These are phyloP conservation scores for Aspergillus spinulosporus DNA, from an alignment of 2,329 filamentous ascomycete genomes.

Conservation along the genomic window DNA sequence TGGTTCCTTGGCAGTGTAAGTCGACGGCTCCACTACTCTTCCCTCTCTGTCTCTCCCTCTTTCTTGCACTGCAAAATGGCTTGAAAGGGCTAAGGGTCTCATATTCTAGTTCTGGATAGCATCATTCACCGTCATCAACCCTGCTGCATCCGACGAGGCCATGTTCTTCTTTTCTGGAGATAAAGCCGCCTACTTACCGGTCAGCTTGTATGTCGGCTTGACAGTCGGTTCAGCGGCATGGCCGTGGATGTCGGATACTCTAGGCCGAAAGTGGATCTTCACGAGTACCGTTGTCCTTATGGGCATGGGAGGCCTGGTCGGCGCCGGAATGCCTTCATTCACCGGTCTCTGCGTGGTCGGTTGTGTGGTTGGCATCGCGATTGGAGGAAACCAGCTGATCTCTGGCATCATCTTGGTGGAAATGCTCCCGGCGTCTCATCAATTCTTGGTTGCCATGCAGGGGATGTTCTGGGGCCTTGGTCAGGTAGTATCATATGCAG, in stretches of 20 bases:
- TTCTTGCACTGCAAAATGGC: too few species aligned
- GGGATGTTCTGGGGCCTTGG: slow-evolving; percentile 23
- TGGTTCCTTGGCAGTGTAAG: slow-evolving; percentile 27
- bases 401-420: slow-evolving; percentile 22
- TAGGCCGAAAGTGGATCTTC: slow-evolving; percentile 25
- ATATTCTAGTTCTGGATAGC: slow-evolving; percentile 21
- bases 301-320: slow-evolving; percentile 23
- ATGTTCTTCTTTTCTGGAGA: slow-evolving; percentile 14
- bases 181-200: slow-evolving; percentile 19
- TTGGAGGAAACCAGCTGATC: slow-evolving; percentile 22
- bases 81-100: not conserved
- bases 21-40: too few species aligned
- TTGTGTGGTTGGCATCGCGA: slow-evolving; percentile 22
- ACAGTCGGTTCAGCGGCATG: slow-evolving; percentile 19
- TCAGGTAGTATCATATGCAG: slow-evolving; percentile 19
- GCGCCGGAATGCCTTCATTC: slow-evolving; percentile 25
- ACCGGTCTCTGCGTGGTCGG: slow-evolving; percentile 28
- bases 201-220: slow-evolving; percentile 20
- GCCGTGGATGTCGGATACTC: slow-evolving; percentile 23
- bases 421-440: slow-evolving; percentile 23
- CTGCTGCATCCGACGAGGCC: slow-evolving; percentile 21
- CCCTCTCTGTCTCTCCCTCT: not conserved
- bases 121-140: slow-evolving; percentile 22
- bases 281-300: slow-evolving; percentile 23
- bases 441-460: slow-evolving; percentile 22